phyloP scores from a whole-genome alignment of 2,329 filamentous ascomycete genomes.

The Cadophora sp. region DNA sequence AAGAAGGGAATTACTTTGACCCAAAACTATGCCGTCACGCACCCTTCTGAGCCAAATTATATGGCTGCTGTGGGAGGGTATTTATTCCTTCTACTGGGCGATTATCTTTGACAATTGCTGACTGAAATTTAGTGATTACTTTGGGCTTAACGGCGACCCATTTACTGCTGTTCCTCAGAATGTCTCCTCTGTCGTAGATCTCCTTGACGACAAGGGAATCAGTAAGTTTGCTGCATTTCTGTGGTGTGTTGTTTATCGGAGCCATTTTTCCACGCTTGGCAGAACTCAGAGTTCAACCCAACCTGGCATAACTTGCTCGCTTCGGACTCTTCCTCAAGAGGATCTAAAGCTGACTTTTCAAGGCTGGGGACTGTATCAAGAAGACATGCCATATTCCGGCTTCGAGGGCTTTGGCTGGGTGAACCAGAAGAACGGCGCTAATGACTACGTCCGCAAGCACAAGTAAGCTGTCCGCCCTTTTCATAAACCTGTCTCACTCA shows the following conservation, averaged over 20 bases:
- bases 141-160: constrained; percentile 73
- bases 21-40: constrained; percentile 68
- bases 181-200: constrained; percentile 70
- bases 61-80: constrained; percentile 67
- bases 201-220: constrained; percentile 69
- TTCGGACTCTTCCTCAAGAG: background rate
- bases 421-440: constrained; percentile 69
- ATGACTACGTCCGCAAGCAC: constrained; percentile 86
- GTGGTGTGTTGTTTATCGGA: too few relatives aligned
- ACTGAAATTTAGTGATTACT: constrained; percentile 53
- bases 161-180: constrained; percentile 65
- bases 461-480: constrained; percentile 54
- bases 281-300: too few relatives aligned
- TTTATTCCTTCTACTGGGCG: constrained; percentile 19
- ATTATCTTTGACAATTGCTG: background rate
- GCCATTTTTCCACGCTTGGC: too few relatives aligned
- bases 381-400: constrained; percentile 78
- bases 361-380: constrained; percentile 74
- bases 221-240: constrained; percentile 39
- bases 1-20: constrained; percentile 66
- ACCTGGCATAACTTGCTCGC: too few relatives aligned
- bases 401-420: constrained; percentile 69
- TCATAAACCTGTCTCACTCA: background rate
- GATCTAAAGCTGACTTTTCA: background rate
- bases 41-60: constrained; percentile 81